These are phyloP conservation scores for Fusarium incarnatum DNA, from an alignment of 2,329 filamentous ascomycete genomes.

Conservation along the genomic window DNA sequence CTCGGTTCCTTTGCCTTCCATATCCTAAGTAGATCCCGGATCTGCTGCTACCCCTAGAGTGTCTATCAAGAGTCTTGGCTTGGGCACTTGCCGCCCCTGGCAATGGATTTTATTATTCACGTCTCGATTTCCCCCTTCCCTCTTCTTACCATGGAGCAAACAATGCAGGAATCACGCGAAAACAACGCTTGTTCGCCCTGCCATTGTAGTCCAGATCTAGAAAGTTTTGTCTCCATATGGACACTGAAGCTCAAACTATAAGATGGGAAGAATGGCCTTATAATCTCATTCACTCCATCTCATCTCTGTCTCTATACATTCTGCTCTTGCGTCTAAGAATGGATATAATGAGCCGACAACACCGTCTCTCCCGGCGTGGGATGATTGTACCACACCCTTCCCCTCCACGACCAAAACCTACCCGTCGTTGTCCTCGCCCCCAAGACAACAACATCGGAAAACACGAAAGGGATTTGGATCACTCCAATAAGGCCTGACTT, in stretches of 20 bases:
- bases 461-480: no score
- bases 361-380: background rate
- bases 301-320: background rate
- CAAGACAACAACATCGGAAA: background rate
- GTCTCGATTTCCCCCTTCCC: background rate
- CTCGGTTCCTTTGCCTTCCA: background rate
- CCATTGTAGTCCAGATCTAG: background rate
- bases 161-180: background rate
- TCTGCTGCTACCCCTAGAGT: background rate
- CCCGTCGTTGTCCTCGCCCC: background rate
- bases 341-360: background rate
- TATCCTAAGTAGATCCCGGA: background rate
- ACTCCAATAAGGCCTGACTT: background rate
- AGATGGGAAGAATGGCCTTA: background rate
- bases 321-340: background rate
- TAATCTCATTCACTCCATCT: background rate
- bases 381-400: background rate
- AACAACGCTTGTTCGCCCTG: constrained; percentile 10
- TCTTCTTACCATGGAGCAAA: background rate
- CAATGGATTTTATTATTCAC: background rate
- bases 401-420: background rate
- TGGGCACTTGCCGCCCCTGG: no score
- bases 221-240: background rate
- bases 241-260: background rate
- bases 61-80: background rate